Evolutionary conservation across 768 basidiomycete species (phyloP).

Genomic region (Phanerodontia chrysosporium): DNA sequence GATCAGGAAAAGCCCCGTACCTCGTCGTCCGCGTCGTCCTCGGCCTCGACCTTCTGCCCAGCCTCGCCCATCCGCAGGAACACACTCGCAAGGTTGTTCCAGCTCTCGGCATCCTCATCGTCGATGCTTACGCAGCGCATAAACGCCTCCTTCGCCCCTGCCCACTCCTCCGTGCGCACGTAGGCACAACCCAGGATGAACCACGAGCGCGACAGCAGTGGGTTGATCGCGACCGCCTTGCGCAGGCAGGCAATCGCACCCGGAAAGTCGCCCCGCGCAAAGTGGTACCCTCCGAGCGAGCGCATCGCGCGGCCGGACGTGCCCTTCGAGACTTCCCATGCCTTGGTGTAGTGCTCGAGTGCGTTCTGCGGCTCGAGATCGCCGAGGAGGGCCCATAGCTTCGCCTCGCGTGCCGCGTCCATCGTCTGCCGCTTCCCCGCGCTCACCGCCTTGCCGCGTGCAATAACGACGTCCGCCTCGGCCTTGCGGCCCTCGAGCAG

Average conservation of each 20-base stretch:
- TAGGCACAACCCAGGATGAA: slow-evolving; percentile 93
- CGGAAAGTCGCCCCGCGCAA: slow-evolving; percentile 58
- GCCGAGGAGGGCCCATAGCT: slow-evolving; percentile 92
- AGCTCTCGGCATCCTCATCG: slow-evolving; percentile 95
- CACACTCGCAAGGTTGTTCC: slow-evolving; percentile 95
- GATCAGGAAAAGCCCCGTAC: slow-evolving; percentile 4
- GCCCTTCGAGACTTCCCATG: slow-evolving; percentile 78
- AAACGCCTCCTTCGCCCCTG: slow-evolving; percentile 79
- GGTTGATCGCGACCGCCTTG: slow-evolving; percentile 83
- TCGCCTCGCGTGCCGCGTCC: slow-evolving; percentile 75
- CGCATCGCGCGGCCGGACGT: slow-evolving; percentile 90
- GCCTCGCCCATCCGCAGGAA: slow-evolving; percentile 77
- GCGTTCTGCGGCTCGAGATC: slow-evolving; percentile 80
- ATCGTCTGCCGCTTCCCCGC: slow-evolving; percentile 38
- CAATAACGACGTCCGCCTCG: slow-evolving; percentile 73
- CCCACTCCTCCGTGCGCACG: slow-evolving; percentile 82
- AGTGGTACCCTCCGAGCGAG: slow-evolving; percentile 82
- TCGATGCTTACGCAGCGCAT: slow-evolving; percentile 84
- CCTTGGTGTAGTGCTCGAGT: slow-evolving; percentile 69
- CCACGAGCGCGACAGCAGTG: slow-evolving; percentile 84
- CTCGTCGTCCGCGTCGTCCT: slow-evolving; percentile 27
- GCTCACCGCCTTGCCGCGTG: slow-evolving; percentile 51
- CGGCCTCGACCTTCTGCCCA: slow-evolving; percentile 24
- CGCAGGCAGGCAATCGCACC: slow-evolving; percentile 64
- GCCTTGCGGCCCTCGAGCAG: slow-evolving; percentile 78